A percentile compares a stretch with the other conserved stretches of the same genome.
Conservation (phyloP, 176 grass and related monocot genomes). For the Aegilops longissima region DNA sequence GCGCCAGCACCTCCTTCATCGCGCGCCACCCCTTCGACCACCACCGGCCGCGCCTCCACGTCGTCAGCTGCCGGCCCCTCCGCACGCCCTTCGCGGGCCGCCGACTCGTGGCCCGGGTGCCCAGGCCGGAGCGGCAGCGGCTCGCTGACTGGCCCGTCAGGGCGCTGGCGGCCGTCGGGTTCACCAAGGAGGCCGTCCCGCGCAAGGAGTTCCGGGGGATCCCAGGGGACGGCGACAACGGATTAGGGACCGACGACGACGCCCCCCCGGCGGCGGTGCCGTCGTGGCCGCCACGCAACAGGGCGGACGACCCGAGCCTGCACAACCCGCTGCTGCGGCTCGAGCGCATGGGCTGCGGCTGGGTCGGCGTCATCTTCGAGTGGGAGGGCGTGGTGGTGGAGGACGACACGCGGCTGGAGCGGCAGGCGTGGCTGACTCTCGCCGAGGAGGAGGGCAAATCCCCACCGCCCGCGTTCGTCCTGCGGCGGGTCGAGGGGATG, state of each 20-base stretch:
- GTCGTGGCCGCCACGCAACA: slow-evolving; percentile 71
- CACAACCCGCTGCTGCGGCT: slow-evolving; percentile 79
- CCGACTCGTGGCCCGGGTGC: slow-evolving; percentile 29
- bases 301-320: slow-evolving; percentile 66
- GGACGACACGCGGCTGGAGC: slow-evolving; percentile 67
- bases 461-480: slow-evolving; percentile 50
- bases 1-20: slow-evolving; percentile 74
- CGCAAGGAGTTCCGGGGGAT: slow-evolving; percentile 48
- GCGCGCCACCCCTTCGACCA: slow-evolving; percentile 55
- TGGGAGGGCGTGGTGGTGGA: slow-evolving; percentile 91
- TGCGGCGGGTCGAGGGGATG: slow-evolving; percentile 81
- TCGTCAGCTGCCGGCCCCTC: slow-evolving; percentile 46
- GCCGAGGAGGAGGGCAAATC: slow-evolving; percentile 80
- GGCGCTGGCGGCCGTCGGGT: slow-evolving; percentile 54
- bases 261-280: background rate
- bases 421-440: slow-evolving; percentile 67
- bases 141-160: slow-evolving; percentile 44
- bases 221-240: slow-evolving; percentile 42
- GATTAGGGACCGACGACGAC: background rate
- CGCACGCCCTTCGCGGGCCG: slow-evolving; percentile 40
- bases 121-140: background rate
- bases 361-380: slow-evolving; percentile 89
- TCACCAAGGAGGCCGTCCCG: slow-evolving; percentile 56
- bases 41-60: slow-evolving; percentile 35
- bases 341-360: slow-evolving; percentile 90